A percentile compares a stretch with the other conserved stretches of the same genome.
Conservation (phyloP, 2,329 filamentous ascomycete genomes). For the Lachnellula subtilissima region DNA sequence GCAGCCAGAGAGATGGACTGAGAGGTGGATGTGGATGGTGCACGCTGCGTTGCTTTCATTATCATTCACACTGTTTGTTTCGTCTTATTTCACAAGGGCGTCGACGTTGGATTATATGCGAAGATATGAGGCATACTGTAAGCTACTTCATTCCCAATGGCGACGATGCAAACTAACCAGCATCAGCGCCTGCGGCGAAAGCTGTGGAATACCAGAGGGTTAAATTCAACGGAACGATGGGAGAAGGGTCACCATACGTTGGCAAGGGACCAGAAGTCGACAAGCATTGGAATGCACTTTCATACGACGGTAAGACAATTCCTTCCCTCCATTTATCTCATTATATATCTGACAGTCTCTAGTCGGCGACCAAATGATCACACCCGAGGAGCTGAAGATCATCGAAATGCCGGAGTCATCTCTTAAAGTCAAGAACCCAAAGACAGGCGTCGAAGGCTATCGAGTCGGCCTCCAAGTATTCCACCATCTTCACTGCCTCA, state of each 20-base stretch:
- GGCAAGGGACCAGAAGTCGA: constrained; percentile 54
- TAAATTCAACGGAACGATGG: constrained; percentile 45
- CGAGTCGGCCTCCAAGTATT: constrained; percentile 46
- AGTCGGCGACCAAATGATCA: constrained; percentile 60
- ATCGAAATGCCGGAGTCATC: constrained; percentile 48
- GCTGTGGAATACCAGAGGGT: constrained; percentile 46
- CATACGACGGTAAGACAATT: constrained; percentile 37
- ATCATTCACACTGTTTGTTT: constrained; percentile 25
- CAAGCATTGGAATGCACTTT: constrained; percentile 51
- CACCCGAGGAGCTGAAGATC: constrained; percentile 46
- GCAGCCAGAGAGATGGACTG: constrained; percentile 6
- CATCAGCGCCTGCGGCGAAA: constrained; percentile 42
- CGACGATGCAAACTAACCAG: constrained; percentile 7
- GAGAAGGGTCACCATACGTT: constrained; percentile 43
- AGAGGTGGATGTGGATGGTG: constrained; percentile 27
- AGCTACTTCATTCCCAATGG: constrained; percentile 13
- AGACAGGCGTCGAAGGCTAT: constrained; percentile 53
- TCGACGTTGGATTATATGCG: constrained; percentile 30
- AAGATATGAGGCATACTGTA: constrained; percentile 44
- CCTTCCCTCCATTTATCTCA: constrained; percentile 1
- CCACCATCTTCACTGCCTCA: constrained; percentile 37
- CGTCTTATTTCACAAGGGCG: constrained; percentile 20
- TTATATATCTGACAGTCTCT: not conserved
- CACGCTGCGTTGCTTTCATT: constrained; percentile 25
- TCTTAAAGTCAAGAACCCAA: constrained; percentile 51